Conservation (phyloP, 2,329 filamentous ascomycete species). For the Trichoderma sp. region DNA sequence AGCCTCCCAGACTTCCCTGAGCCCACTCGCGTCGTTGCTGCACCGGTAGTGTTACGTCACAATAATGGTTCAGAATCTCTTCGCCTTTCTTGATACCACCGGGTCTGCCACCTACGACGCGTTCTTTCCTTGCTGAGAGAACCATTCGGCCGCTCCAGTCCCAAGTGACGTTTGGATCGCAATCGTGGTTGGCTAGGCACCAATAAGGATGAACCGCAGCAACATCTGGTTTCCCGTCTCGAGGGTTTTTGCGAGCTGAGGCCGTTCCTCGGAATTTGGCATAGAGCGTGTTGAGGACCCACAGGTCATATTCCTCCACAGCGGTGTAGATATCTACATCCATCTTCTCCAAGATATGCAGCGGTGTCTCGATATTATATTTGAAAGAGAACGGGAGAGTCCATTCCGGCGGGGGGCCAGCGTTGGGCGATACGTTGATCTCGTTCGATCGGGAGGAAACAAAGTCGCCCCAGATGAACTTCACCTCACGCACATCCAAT, state of each 20-base stretch:
- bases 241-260: slow-evolving; percentile 75
- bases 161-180: slow-evolving; percentile 93
- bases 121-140: slow-evolving; percentile 62
- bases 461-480: slow-evolving; percentile 72
- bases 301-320: slow-evolving; percentile 65
- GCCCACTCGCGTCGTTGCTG: slow-evolving; percentile 87
- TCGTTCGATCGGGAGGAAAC: slow-evolving; percentile 55
- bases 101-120: slow-evolving; percentile 52
- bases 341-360: slow-evolving; percentile 82
- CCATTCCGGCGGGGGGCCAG: slow-evolving; percentile 60
- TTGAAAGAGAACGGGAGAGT: slow-evolving; percentile 78
- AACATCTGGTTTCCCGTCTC: slow-evolving; percentile 83
- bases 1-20: slow-evolving; percentile 80
- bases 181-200: slow-evolving; percentile 96
- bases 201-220: slow-evolving; percentile 93
- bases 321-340: slow-evolving; percentile 72
- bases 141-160: slow-evolving; percentile 83
- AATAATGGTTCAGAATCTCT: slow-evolving; percentile 93
- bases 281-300: slow-evolving; percentile 89
- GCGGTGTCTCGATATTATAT: slow-evolving; percentile 71
- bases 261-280: slow-evolving; percentile 92
- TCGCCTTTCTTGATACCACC: slow-evolving; percentile 74
- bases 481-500: slow-evolving; percentile 64
- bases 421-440: slow-evolving; percentile 55
- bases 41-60: slow-evolving; percentile 78